phyloP scores from a whole-genome alignment of 345 rosid species.

The Turnera subulata region DNA sequence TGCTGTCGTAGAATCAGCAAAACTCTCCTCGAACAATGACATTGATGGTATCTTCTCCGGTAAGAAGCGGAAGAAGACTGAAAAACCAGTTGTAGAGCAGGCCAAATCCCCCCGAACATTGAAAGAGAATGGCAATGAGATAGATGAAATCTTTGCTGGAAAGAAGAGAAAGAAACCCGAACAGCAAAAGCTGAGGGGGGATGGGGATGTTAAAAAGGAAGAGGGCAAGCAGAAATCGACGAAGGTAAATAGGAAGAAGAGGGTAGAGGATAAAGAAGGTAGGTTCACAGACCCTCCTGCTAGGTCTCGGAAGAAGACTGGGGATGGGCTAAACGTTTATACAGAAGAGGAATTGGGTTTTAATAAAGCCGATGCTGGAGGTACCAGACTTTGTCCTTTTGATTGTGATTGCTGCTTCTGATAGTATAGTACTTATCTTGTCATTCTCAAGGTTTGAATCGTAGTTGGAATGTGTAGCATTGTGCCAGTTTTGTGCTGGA shows the following conservation, averaged over 20 bases:
- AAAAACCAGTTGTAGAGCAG: slow-evolving; percentile 10
- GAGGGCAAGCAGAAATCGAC: slow-evolving; percentile 16
- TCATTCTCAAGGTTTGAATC: too few relatives aligned
- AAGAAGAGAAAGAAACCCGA: slow-evolving; percentile 39
- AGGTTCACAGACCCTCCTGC: slow-evolving; percentile 15
- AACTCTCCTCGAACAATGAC: not conserved
- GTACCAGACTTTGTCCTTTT: slow-evolving; percentile 74
- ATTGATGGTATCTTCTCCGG: too few relatives aligned
- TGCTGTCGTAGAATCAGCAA: not conserved
- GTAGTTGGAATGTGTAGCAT: too few relatives aligned
- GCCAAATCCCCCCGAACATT: slow-evolving; percentile 19
- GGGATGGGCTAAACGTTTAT: slow-evolving; percentile 51
- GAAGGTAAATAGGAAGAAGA: slow-evolving; percentile 8
- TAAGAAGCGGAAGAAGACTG: too few relatives aligned
- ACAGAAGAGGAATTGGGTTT: slow-evolving; percentile 74
- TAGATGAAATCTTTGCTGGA: slow-evolving; percentile 43
- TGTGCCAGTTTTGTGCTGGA: too few relatives aligned
- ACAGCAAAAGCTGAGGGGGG: not conserved
- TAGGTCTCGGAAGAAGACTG: slow-evolving; percentile 41
- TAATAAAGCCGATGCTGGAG: slow-evolving; percentile 46
- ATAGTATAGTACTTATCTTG: too few relatives aligned
- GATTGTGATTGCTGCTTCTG: slow-evolving; percentile 83
- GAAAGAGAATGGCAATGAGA: slow-evolving; percentile 30
- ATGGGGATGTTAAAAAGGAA: slow-evolving; percentile 5
- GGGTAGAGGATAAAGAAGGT: slow-evolving; percentile 9